Conservation (phyloP, 2,329 filamentous ascomycete genomes). For the Cercospora sesami region DNA sequence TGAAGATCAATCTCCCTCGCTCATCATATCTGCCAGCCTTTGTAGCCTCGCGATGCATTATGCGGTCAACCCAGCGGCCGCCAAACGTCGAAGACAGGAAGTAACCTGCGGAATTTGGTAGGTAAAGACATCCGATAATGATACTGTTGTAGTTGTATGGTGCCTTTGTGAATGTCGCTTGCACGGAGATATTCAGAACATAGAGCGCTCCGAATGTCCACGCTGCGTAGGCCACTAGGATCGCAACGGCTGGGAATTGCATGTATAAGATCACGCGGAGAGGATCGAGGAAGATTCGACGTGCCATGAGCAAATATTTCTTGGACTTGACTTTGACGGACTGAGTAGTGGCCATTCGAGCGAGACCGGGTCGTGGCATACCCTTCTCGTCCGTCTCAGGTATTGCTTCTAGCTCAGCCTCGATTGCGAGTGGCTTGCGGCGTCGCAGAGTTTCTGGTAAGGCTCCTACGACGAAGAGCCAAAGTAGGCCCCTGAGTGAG, state of each 20-base stretch:
- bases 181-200: conserved; percentile 73
- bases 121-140: conserved; percentile 72
- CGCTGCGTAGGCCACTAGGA: conserved; percentile 72
- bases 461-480: conserved; percentile 59
- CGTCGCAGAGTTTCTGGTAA: conserved; percentile 63
- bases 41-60: conserved; percentile 76
- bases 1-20: conserved; percentile 64
- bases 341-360: conserved; percentile 62
- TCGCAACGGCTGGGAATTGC: conserved; percentile 69
- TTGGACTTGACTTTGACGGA: conserved; percentile 57
- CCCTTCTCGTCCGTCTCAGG: conserved; percentile 30
- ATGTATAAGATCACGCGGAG: conserved; percentile 69
- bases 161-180: conserved; percentile 63
- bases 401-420: conserved; percentile 35
- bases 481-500: conserved; percentile 51
- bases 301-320: conserved; percentile 55
- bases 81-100: conserved; percentile 67
- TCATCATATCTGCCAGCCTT: conserved; percentile 67
- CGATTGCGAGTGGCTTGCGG: conserved; percentile 35
- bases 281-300: conserved; percentile 69
- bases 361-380: conserved; percentile 27
- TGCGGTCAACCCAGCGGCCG: conserved; percentile 74
- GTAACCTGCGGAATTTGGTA: conserved; percentile 75
- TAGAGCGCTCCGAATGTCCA: conserved; percentile 76
- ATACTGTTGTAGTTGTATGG: conserved; percentile 71